Conservation (phyloP, 768 basidiomycete species). For the Austroboletus festivus region DNA sequence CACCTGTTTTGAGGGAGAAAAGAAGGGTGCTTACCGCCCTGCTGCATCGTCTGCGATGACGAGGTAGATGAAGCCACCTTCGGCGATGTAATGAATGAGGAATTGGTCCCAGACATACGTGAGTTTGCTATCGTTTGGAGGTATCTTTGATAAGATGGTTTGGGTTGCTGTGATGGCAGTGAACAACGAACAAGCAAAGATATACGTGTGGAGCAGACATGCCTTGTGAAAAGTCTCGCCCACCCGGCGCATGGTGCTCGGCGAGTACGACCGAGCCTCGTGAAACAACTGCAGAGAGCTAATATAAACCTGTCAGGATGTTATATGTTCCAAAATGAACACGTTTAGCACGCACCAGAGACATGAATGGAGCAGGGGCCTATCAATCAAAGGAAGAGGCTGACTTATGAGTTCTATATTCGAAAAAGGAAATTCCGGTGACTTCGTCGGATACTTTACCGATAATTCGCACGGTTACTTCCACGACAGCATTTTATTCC, state of each 20-base stretch:
- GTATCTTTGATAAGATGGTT: constrained; percentile 92
- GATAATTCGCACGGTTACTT: constrained; percentile 23
- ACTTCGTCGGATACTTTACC: no score
- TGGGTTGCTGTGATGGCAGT: constrained; percentile 56
- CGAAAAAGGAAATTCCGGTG: constrained; percentile 21
- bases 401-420: background rate
- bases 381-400: background rate
- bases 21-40: constrained; percentile 58
- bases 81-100: constrained; percentile 91
- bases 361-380: constrained; percentile 22
- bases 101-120: constrained; percentile 93
- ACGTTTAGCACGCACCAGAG: constrained; percentile 19
- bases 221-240: constrained; percentile 90
- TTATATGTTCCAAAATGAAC: no score
- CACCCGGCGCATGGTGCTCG: constrained; percentile 70
- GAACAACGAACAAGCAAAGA: background rate
- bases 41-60: constrained; percentile 94
- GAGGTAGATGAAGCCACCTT: constrained; percentile 81
- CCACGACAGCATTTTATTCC: constrained; percentile 21
- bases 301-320: background rate
- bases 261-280: constrained; percentile 78
- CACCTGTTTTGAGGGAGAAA: background rate
- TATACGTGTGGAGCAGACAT: constrained; percentile 12
- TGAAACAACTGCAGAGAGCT: constrained; percentile 87
- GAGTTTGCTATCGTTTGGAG: constrained; percentile 80